Percentiles rank a stretch among this genome's conserved stretches.
Conservation (phyloP, 2,329 filamentous ascomycete species). For the Nothomitra cinnamomea region DNA sequence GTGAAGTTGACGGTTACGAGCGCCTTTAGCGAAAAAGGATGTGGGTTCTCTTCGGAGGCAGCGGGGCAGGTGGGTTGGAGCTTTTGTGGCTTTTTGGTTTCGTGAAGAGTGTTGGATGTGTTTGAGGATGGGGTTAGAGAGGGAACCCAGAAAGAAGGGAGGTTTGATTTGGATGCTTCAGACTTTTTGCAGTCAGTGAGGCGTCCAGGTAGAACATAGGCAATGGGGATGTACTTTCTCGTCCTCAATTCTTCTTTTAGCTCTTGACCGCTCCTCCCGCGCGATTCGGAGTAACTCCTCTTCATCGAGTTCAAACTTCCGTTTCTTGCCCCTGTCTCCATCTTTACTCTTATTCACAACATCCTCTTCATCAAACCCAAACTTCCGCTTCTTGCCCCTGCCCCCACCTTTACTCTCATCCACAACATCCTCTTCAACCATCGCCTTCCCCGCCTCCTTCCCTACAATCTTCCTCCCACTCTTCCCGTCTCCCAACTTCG, state of each 20-base stretch:
- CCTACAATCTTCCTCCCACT: slow-evolving; percentile 22
- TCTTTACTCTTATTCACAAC: too few relatives aligned
- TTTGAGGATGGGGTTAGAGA: slow-evolving; percentile 51
- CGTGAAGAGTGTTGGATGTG: slow-evolving; percentile 37
- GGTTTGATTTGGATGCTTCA: slow-evolving; percentile 43
- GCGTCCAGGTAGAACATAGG: background rate
- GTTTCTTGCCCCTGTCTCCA: slow-evolving; percentile 45
- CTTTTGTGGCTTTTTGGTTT: slow-evolving; percentile 45
- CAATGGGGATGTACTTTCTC: slow-evolving; percentile 40
- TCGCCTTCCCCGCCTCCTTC: slow-evolving; percentile 26
- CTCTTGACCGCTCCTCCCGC: slow-evolving; percentile 49
- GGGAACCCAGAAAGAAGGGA: slow-evolving; percentile 89
- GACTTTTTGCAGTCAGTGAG: slow-evolving; percentile 11
- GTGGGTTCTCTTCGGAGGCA: slow-evolving; percentile 46
- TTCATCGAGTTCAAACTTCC: slow-evolving; percentile 68
- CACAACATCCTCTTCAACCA: slow-evolving; percentile 22
- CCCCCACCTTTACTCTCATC: too few relatives aligned
- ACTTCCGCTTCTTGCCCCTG: slow-evolving; percentile 55
- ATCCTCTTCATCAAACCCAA: slow-evolving; percentile 65
- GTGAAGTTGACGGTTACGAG: slow-evolving; percentile 64
- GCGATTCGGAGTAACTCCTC: slow-evolving; percentile 57
- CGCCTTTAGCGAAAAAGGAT: slow-evolving; percentile 61
- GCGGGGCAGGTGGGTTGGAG: slow-evolving; percentile 59
- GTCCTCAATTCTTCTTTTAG: slow-evolving; percentile 51
- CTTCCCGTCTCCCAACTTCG: slow-evolving; percentile 16